phyloP scores from a whole-genome alignment of 805 yeast genomes.

The Metschnikowia henanensis region DNA sequence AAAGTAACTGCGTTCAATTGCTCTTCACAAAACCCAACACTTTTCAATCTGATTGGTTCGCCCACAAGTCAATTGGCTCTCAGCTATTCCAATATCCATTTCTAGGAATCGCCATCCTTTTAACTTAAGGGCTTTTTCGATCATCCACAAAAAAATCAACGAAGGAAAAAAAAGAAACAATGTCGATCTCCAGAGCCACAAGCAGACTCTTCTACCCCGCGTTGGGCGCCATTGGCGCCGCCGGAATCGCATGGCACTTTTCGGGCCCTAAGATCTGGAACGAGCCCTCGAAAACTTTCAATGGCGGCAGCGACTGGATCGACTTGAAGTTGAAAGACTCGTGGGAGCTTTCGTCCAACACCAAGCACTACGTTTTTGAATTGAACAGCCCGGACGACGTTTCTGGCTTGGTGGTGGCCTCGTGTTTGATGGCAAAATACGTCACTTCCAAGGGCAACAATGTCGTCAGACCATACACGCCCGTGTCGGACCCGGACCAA shows the following conservation, averaged over 20 bases:
- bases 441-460: slow-evolving; percentile 81
- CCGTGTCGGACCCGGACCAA: slow-evolving; percentile 66
- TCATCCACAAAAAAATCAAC: no score
- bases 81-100: no score
- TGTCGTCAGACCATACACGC: slow-evolving; percentile 90
- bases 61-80: no score
- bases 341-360: slow-evolving; percentile 55
- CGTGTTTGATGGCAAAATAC: slow-evolving; percentile 77
- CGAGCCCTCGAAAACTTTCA: slow-evolving; percentile 49
- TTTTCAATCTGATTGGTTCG: no score
- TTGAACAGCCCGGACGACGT: slow-evolving; percentile 65
- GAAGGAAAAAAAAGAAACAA: no score
- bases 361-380: slow-evolving; percentile 69
- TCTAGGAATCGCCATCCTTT: no score
- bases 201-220: slow-evolving; percentile 30
- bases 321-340: slow-evolving; percentile 59
- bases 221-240: slow-evolving; percentile 33
- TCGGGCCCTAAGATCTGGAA: slow-evolving; percentile 29
- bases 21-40: no score
- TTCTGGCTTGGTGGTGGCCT: slow-evolving; percentile 79
- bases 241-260: slow-evolving; percentile 33
- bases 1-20: no score
- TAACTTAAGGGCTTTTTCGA: no score
- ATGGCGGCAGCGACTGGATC: slow-evolving; percentile 67
- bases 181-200: slow-evolving; percentile 14